Evolutionary conservation across 1,139 yeast genomes (phyloP), one percentile per base, ranked within the genome.

Genomic region (Suhomyces choctaworum): DNA sequence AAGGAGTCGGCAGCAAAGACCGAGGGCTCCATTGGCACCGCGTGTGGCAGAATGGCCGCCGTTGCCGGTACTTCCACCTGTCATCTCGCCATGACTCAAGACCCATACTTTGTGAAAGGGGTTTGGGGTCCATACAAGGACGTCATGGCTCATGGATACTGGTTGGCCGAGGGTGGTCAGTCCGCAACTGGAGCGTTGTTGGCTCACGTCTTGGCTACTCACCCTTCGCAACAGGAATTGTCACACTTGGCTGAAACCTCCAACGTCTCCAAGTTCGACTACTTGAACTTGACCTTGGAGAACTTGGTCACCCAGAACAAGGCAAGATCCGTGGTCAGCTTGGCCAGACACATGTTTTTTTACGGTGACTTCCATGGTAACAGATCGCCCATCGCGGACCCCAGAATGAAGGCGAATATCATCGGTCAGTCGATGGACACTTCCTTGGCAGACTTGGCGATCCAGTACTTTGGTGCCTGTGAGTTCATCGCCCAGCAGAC

Each of bases 111-210:
- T 58, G 97, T 92, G 10, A 80, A 88, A 32, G 98, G 98, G 39
- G 97, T 92, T 22, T 92, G 98, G 98, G 98, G 98, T 14, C 98
- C 98, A 3, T 92, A 92, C 64, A 76, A 89, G 52, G 96, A 90
- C 58, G 96, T 87, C 8, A 73, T 92, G 70, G 86, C 94, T 13
- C 85, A 87, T 23, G 89, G 82, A 9, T 82, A 74, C 53, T 92
- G 97, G 97, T 73, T 89, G 50, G 96, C 97, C n/a, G 98, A 92
- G 65, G 98, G 98, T 54, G 98, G 98, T 13, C 98, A 92, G 62
- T 84, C 95, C 14, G 85, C 96, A 56, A 92, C 98, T 2, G 98
- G 98, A 47, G 96, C 95, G 23, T 73, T 92, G 33, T 73, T 92
- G 49, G 94, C 92, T 3, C 96, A 88, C 60, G 94, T 90, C n/a